Evolutionary conservation across 2,329 filamentous ascomycete species (phyloP).

Genomic region (Ophidiomyces ophidiicola): DNA sequence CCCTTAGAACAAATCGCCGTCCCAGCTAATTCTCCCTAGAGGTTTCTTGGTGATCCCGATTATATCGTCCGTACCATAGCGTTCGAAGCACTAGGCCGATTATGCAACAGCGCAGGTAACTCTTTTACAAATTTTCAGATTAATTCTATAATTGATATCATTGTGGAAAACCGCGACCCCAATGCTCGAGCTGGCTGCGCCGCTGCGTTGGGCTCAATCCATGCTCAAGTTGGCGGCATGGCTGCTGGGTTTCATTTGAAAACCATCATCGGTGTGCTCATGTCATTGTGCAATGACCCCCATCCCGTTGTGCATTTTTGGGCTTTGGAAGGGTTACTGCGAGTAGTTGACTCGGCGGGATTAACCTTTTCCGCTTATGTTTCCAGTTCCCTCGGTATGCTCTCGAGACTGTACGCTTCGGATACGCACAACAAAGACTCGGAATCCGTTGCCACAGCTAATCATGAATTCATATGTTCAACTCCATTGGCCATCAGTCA

Average conservation of each 20-base stretch:
- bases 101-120: slow-evolving; percentile 77
- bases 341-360: slow-evolving; percentile 82
- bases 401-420: slow-evolving; percentile 81
- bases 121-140: slow-evolving; percentile 80
- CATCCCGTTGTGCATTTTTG: slow-evolving; percentile 94
- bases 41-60: slow-evolving; percentile 71
- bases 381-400: slow-evolving; percentile 79
- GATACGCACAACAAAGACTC: slow-evolving; percentile 86
- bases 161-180: slow-evolving; percentile 85
- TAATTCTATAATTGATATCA: slow-evolving; percentile 83
- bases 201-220: slow-evolving; percentile 82
- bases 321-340: slow-evolving; percentile 77
- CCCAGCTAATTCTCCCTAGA: slow-evolving; percentile 24
- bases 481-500: slow-evolving; percentile 73
- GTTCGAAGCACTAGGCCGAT: slow-evolving; percentile 69
- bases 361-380: slow-evolving; percentile 86
- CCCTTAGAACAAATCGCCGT: neutral
- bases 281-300: slow-evolving; percentile 91
- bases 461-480: slow-evolving; percentile 73
- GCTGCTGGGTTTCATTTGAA: slow-evolving; percentile 92
- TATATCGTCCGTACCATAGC: slow-evolving; percentile 75
- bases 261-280: slow-evolving; percentile 93
- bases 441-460: slow-evolving; percentile 68
- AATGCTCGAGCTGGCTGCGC: slow-evolving; percentile 89
- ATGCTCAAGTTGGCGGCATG: slow-evolving; percentile 94